Evolutionary conservation across 257 asterid genomes (phyloP).

Genomic region (Rehmannia glutinosa): DNA sequence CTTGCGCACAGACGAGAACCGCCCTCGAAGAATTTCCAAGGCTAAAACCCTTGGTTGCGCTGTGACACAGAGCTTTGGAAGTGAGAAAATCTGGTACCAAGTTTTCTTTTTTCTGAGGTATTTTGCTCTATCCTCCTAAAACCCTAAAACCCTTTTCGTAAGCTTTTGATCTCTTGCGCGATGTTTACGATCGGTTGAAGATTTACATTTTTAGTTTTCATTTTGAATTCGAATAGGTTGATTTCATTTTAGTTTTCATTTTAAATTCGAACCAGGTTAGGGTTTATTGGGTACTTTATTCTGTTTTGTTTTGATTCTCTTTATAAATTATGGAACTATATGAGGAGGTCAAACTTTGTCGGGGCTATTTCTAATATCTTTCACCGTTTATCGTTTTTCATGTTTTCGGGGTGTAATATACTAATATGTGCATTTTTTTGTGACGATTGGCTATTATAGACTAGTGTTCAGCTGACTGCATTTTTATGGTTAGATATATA

Average conservation of each 20-base stretch:
- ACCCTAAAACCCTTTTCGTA: constrained; percentile 18
- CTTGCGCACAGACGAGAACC: neutral
- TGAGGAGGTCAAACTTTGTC: neutral
- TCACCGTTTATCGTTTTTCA: neutral
- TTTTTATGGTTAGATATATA: neutral
- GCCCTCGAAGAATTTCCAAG: neutral
- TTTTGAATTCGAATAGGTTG: neutral
- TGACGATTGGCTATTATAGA: neutral
- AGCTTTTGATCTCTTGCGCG: neutral
- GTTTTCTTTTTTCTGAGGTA: neutral
- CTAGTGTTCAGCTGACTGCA: neutral
- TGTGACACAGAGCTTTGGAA: neutral
- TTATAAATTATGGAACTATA: neutral
- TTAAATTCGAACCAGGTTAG: neutral
- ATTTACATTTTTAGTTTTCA: no score
- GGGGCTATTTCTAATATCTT: neutral
- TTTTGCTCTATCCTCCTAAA: constrained; percentile 7
- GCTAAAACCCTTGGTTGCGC: constrained; percentile 21
- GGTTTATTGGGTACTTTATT: neutral
- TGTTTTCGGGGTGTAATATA: neutral
- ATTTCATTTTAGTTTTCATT: neutral
- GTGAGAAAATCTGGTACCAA: neutral
- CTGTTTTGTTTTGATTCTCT: neutral
- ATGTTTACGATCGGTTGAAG: neutral
- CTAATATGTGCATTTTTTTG: no score